These are phyloP conservation scores for Mortierella antarctica DNA, from an alignment of 192 early-diverging fungal genomes.

Conservation along the genomic window DNA sequence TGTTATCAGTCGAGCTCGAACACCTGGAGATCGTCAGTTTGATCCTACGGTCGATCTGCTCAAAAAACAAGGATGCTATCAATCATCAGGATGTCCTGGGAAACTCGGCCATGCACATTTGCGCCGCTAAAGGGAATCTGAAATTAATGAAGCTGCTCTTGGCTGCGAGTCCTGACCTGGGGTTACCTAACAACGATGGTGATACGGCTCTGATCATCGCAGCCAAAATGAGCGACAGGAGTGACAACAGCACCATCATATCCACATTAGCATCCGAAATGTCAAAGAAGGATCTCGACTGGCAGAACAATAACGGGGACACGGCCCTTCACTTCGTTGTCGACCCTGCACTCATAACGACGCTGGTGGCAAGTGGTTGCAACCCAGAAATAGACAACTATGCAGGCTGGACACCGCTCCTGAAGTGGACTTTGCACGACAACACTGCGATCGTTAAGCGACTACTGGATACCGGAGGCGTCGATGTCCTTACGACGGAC, in stretches of 20 bases:
- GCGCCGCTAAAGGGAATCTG: slow-evolving; percentile 1
- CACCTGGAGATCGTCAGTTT: slow-evolving; percentile 36
- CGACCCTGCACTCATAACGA: slow-evolving; percentile 21
- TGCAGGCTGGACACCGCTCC: slow-evolving; percentile 41
- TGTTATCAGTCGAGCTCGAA: slow-evolving; percentile 38
- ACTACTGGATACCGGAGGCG: slow-evolving; percentile 27
- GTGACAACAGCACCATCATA: slow-evolving; percentile 8
- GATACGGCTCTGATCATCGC: slow-evolving; percentile 44
- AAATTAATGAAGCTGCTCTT: slow-evolving; percentile 27
- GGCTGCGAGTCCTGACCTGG: slow-evolving; percentile 25
- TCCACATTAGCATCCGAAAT: slow-evolving; percentile 15
- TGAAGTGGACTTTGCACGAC: slow-evolving; percentile 52
- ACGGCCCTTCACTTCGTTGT: slow-evolving; percentile 55
- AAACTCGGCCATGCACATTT: slow-evolving; percentile 46
- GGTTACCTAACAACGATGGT: slow-evolving; percentile 50
- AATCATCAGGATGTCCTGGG: slow-evolving; percentile 54
- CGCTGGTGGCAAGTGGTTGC: slow-evolving; percentile 24
- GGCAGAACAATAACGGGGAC: slow-evolving; percentile 51
- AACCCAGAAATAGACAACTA: slow-evolving; percentile 43
- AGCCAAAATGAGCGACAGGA: slow-evolving; percentile 18
- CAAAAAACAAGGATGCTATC: slow-evolving; percentile 18
- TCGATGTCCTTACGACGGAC: slow-evolving; percentile 30
- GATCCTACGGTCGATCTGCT: slow-evolving; percentile 20
- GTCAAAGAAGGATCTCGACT: slow-evolving; percentile 28
- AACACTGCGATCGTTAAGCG: slow-evolving; percentile 31